Evolutionary conservation across 177 flowering plant genomes (phyloP).

Genomic region (Tripterygium wilfordii): DNA sequence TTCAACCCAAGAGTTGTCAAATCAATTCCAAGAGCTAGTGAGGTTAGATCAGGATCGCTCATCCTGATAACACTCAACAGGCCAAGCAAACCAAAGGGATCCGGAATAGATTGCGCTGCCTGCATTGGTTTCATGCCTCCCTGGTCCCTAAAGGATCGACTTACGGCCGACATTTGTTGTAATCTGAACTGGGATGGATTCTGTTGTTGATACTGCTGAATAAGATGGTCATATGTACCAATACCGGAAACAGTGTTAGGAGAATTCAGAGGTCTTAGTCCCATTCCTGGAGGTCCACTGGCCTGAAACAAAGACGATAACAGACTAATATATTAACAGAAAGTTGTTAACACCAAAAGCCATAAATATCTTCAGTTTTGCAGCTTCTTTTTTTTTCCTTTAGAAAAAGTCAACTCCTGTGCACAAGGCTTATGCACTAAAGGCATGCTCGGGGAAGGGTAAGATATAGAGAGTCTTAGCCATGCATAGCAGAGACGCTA

Average conservation of each 20-base stretch:
- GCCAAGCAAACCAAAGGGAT: constrained; percentile 86
- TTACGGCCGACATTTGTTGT: constrained; percentile 71
- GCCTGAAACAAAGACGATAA: constrained; percentile 32
- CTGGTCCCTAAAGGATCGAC: constrained; percentile 75
- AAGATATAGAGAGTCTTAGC: too few species aligned
- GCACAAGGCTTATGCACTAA: too few species aligned
- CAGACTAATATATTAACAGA: too few species aligned
- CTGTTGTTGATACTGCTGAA: constrained; percentile 86
- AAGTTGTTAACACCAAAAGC: too few species aligned
- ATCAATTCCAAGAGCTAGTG: constrained; percentile 91
- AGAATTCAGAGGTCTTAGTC: constrained; percentile 76
- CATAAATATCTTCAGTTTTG: too few species aligned
- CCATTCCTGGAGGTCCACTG: constrained; percentile 74
- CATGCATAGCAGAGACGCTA: too few species aligned
- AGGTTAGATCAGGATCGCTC: constrained; percentile 80
- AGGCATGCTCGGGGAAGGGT: too few species aligned
- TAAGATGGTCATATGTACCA: constrained; percentile 84
- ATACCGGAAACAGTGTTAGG: constrained; percentile 57
- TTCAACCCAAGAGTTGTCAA: constrained; percentile 86
- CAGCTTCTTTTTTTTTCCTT: too few species aligned
- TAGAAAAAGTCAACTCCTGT: too few species aligned
- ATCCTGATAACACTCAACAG: constrained; percentile 72
- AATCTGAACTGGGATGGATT: constrained; percentile 78
- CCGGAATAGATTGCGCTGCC: constrained; percentile 59
- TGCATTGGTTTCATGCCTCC: constrained; percentile 67